Evolutionary conservation across 345 rosid species (phyloP), one percentile per base, ranked within the genome.

Genomic region (Arabidopsis arenosa): DNA sequence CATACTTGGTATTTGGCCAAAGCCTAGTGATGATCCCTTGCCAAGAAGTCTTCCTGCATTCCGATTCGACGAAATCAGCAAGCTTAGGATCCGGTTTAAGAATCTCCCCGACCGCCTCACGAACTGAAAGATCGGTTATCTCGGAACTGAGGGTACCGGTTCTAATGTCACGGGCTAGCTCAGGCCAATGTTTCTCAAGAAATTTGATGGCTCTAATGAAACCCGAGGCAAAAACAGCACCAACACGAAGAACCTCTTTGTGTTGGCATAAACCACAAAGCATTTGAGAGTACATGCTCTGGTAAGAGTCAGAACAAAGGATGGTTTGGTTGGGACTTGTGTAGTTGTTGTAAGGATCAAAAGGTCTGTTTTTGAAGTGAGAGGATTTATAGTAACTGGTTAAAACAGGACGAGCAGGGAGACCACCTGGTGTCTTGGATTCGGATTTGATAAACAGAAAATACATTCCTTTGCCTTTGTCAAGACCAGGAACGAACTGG

Each of bases 171-270:
- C 70, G 49, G 40, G 63, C 80, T 23, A 90, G 75, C 39, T 63
- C 33, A 56, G 75, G 78, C 95, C 95, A 90, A 52, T 80, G 89
- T 47, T 86, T 90, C 80, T 90, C 90, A 36, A 90, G 90, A 80
- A 90, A 90, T 32, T 83, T 82, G 81, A 90, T 88, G 28, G 95
- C 92, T 66, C 92, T 79, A 71, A 90, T 87, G 85, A 90, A 90
- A 32, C 92, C 95, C 66, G 95, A 90, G 80, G 95, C 95, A 32
- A 90, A 90, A 49, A 90, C 89, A 58, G 95, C 95, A 8, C 95
- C 95, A 17, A 90, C 95, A 53, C 95, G 84, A 35, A 90, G 88
- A 30, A 90, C 95, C 67, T 90, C 90, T 9, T 77, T 73, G 83
- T 68, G 84, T 48, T 85, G 90, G 78, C 81, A 85, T 47, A 90